Evolutionary conservation across 306 rosid genomes (phyloP), one percentile per base, ranked within the genome.

Genomic region (Glycine latifolia): DNA sequence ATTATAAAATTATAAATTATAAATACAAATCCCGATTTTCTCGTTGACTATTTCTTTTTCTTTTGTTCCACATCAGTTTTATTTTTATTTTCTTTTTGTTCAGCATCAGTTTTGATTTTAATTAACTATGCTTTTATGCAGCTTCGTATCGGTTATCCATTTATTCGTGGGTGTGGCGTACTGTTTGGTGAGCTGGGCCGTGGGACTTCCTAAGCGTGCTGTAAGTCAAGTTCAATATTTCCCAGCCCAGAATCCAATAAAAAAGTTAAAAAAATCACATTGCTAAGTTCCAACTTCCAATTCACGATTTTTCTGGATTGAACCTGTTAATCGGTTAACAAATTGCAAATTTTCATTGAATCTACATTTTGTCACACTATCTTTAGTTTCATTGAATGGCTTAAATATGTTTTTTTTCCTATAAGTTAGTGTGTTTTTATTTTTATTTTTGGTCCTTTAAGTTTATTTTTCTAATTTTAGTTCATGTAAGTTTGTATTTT

Each of bases 131-230:
- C 4, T 63, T 78, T 31, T 61, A 5, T 90, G 90, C 89, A 95
- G 98, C 82, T 95, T 91, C 67, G 99, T 95, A 33, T 95, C 99
- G 15, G 91, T 95, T 15, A 87, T 95, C 79, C 99, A 92, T 85
- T 91, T 95, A 59, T 83, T 90, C 0, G 99, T 95, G 78, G 99
- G 97, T 43, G 99, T 93, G 75, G 91, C 71, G 8, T 95, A 95
- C 86, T 95, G 99, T 85, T 91, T 92, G 73, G 69, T 88, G 13
- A 84, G 89, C 78, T 95, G 99, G 99, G 43, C 90, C 50, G 88
- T 91, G 73, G 99, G 99, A 66, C 88, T 95, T 33, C 99, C 99
- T 0, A 95, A 92, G 87, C 95, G 99, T 5, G 97, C 97, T 0
- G 99, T 92, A 89, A 90, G 97, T 88, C 39, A 11, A 54, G 17